Evolutionary conservation across 2,329 filamentous ascomycete species (phyloP).

Genomic region (Epichloe festucae): DNA sequence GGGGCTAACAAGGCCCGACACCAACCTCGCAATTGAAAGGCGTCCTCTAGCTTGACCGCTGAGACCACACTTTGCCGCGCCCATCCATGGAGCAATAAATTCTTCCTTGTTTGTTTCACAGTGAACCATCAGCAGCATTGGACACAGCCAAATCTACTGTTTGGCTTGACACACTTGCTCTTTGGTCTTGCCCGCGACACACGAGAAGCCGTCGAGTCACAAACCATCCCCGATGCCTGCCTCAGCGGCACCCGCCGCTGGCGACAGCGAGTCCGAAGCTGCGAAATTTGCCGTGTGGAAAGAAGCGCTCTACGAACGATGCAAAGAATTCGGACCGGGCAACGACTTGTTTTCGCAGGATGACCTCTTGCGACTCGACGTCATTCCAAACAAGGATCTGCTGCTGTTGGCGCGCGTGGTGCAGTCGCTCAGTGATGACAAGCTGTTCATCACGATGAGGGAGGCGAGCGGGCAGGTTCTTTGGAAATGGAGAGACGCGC

Average conservation of each 20-base stretch:
- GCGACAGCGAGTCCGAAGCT: slow-evolving; percentile 19
- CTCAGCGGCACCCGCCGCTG: slow-evolving; percentile 12
- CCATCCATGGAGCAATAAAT: not conserved
- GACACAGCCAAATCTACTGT: not conserved
- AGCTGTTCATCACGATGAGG: slow-evolving; percentile 38
- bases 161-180: not conserved
- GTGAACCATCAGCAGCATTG: not conserved
- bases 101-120: not conserved
- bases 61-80: not conserved
- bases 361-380: slow-evolving; percentile 42
- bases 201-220: not conserved
- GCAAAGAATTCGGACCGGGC: slow-evolving; percentile 34
- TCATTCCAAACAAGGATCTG: slow-evolving; percentile 44
- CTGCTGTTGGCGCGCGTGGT: slow-evolving; percentile 41
- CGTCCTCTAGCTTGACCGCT: not conserved
- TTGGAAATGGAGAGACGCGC: slow-evolving; percentile 45
- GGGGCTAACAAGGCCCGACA: slow-evolving; percentile 1
- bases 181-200: not conserved
- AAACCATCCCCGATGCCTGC: slow-evolving; percentile 14
- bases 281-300: slow-evolving; percentile 40
- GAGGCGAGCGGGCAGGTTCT: slow-evolving; percentile 26
- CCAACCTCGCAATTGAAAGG: slow-evolving; percentile 3
- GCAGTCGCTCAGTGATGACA: slow-evolving; percentile 45
- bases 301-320: slow-evolving; percentile 42
- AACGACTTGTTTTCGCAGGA: slow-evolving; percentile 43